These are phyloP conservation scores for Dothidotthia symphoricarpi DNA, from an alignment of 2,329 filamentous ascomycete species.

Conservation along the genomic window DNA sequence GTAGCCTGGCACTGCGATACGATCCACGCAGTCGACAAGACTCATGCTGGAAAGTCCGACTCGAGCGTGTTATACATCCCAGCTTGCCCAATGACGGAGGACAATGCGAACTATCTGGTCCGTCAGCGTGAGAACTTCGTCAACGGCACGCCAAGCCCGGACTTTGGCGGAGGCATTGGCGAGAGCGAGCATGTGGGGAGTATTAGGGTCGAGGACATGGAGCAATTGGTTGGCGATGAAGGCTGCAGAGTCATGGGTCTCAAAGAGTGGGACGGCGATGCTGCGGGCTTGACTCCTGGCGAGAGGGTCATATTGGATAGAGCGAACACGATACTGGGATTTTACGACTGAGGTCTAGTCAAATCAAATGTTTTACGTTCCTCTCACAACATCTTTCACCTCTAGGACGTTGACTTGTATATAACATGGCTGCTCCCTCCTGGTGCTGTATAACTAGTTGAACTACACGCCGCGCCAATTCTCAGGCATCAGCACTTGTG, in stretches of 20 bases:
- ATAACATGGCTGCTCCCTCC: no score
- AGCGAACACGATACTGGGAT: constrained; percentile 57
- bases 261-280: constrained; percentile 50
- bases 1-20: constrained; percentile 77
- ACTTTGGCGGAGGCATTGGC: constrained; percentile 60
- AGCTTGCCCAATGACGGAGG: constrained; percentile 73
- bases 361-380: no score
- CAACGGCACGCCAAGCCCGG: constrained; percentile 53
- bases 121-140: constrained; percentile 71
- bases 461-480: no score
- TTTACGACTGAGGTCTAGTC: constrained; percentile 42
- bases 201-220: constrained; percentile 41
- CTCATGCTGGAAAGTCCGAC: constrained; percentile 69
- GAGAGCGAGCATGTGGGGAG: constrained; percentile 54
- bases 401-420: no score
- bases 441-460: no score
- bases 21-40: constrained; percentile 80
- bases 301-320: constrained; percentile 53
- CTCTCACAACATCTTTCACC: no score
- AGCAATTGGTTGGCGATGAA: constrained; percentile 43
- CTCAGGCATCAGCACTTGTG: no score
- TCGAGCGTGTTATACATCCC: constrained; percentile 89
- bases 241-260: constrained; percentile 58
- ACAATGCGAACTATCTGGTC: constrained; percentile 68
- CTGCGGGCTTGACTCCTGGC: constrained; percentile 48